Evolutionary conservation across 805 yeast genomes (phyloP).

Genomic region (Starmerella roubikii): DNA sequence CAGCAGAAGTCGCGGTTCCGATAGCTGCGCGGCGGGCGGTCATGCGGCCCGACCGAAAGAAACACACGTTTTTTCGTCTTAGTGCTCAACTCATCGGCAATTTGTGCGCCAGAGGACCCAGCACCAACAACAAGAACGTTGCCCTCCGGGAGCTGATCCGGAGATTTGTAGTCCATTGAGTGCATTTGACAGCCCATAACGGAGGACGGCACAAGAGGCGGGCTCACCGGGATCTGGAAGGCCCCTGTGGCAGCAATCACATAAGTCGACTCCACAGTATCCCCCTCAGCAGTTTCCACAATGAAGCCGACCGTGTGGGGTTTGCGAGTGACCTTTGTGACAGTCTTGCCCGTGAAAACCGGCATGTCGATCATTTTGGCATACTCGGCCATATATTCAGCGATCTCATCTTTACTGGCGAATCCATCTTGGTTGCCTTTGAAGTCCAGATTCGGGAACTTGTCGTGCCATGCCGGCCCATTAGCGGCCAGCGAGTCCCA

Average conservation of each 20-base stretch:
- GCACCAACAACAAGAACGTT: constrained; percentile 15
- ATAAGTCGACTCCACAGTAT: neutral
- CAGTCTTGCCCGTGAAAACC: constrained; percentile 6
- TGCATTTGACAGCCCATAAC: constrained; percentile 8
- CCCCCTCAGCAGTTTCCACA: constrained; percentile 3
- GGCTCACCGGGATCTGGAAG: constrained; percentile 14
- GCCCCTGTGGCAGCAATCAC: constrained; percentile 17
- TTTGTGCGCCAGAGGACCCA: constrained; percentile 18
- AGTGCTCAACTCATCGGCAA: constrained; percentile 14
- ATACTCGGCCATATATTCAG: constrained; percentile 13
- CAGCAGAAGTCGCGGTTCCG: constrained; percentile 17
- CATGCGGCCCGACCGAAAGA: constrained; percentile 16
- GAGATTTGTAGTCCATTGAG: constrained; percentile 12
- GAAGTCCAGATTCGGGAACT: constrained; percentile 13
- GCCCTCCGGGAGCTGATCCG: constrained; percentile 10
- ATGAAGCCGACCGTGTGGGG: constrained; percentile 3
- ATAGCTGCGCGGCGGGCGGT: constrained; percentile 15
- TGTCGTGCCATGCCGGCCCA: constrained; percentile 19
- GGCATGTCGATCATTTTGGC: constrained; percentile 10
- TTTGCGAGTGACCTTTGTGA: constrained; percentile 1
- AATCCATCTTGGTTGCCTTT: constrained; percentile 6
- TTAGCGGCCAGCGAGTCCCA: constrained; percentile 18
- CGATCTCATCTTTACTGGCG: constrained; percentile 8
- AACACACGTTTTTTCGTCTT: constrained; percentile 2
- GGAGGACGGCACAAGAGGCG: constrained; percentile 8